Conservation (phyloP, 2,329 filamentous ascomycete species). For the Paecilomyces fulvus region DNA sequence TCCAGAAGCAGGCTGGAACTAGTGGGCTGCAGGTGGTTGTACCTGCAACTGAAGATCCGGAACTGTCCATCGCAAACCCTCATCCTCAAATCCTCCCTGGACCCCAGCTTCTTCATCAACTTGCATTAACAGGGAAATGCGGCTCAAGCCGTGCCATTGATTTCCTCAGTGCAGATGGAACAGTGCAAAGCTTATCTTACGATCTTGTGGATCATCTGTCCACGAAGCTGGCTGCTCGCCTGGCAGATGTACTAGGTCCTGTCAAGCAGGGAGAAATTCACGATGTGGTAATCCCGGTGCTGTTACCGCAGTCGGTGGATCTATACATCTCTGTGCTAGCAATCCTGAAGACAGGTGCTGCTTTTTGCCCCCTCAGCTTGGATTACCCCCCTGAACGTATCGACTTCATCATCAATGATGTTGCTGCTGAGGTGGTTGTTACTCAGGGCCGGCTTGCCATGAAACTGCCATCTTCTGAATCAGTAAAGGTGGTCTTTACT, state of each 20-base stretch:
- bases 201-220: slow-evolving; percentile 52
- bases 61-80: slow-evolving; percentile 52
- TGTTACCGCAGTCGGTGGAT: slow-evolving; percentile 66
- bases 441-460: slow-evolving; percentile 39
- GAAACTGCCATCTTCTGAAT: slow-evolving; percentile 13
- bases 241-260: slow-evolving; percentile 26
- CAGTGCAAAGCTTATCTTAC: slow-evolving; percentile 50
- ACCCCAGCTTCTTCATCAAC: slow-evolving; percentile 50
- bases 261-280: slow-evolving; percentile 3
- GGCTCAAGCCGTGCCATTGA: slow-evolving; percentile 50
- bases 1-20: slow-evolving; percentile 14
- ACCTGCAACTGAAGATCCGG: slow-evolving; percentile 7
- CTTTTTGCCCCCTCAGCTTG: slow-evolving; percentile 75
- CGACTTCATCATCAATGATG: slow-evolving; percentile 71
- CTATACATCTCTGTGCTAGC: slow-evolving; percentile 72
- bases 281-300: slow-evolving; percentile 56
- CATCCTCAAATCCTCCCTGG: slow-evolving; percentile 46
- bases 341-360: slow-evolving; percentile 70
- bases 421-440: slow-evolving; percentile 60
- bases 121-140: slow-evolving; percentile 44
- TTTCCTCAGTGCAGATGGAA: slow-evolving; percentile 46
- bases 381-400: slow-evolving; percentile 71
- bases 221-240: slow-evolving; percentile 46
- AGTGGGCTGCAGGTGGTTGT: slow-evolving; percentile 8
- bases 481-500: slow-evolving; percentile 12